These are phyloP conservation scores for Aspergillus affinis DNA, from an alignment of 495 filamentous ascomycete species.

Conservation along the genomic window DNA sequence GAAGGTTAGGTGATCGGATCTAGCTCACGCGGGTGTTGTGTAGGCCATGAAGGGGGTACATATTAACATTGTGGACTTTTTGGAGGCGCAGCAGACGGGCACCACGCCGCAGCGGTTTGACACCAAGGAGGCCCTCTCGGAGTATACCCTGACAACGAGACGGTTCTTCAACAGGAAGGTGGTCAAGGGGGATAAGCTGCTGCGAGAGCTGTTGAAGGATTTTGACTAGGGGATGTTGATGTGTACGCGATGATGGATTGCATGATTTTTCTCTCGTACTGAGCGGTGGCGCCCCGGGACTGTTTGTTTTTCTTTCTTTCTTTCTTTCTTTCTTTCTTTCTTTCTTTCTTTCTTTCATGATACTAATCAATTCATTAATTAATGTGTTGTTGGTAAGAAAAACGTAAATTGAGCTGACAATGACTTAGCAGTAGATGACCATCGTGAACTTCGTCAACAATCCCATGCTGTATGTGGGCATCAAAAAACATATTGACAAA, in stretches of 20 bases:
- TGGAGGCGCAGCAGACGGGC: background rate
- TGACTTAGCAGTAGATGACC: background rate
- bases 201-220: background rate
- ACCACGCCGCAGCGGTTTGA: background rate
- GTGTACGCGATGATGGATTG: background rate
- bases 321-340: too few relatives aligned
- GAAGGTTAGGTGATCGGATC: background rate
- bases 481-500: slow-evolving; percentile 15
- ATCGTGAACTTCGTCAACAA: slow-evolving; percentile 1
- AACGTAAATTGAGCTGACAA: background rate
- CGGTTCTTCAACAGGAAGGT: background rate
- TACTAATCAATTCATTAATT: background rate
- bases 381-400: background rate
- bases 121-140: background rate
- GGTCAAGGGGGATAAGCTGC: background rate
- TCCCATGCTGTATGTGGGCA: slow-evolving; percentile 6
- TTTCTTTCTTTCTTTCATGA: background rate
- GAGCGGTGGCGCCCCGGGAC: too few relatives aligned
- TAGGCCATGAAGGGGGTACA: background rate
- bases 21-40: background rate
- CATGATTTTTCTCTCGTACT: too few relatives aligned
- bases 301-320: too few relatives aligned
- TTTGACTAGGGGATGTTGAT: background rate
- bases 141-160: background rate
- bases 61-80: background rate